Evolutionary conservation across 225 moss, liverwort and hornwort species (phyloP).

Genomic region (Anthoceros angustus): DNA sequence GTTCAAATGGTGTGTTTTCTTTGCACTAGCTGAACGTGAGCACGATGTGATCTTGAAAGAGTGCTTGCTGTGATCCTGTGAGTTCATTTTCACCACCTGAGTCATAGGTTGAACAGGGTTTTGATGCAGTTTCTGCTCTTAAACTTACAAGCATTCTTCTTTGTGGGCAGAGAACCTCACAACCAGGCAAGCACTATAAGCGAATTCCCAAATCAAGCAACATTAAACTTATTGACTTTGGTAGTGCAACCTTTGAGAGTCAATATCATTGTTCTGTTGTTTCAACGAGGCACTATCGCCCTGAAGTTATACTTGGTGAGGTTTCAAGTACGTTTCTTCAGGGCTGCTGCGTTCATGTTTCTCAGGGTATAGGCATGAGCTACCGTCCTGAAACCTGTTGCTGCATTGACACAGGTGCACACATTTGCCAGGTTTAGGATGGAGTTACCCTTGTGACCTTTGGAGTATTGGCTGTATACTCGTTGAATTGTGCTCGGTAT

Average conservation of each 20-base stretch:
- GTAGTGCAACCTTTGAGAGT: conserved; percentile 88
- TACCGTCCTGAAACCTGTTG: too few relatives aligned
- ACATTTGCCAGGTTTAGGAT: conserved; percentile 83
- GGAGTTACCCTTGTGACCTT: conserved; percentile 94
- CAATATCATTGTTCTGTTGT: conserved; percentile 98
- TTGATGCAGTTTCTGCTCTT: too few relatives aligned
- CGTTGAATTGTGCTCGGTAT: conserved; percentile 94
- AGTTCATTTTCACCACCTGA: too few relatives aligned
- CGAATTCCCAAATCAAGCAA: conserved; percentile 77
- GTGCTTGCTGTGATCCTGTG: too few relatives aligned
- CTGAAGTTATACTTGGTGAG: conserved; percentile 87
- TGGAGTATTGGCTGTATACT: conserved; percentile 99
- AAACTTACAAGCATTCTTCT: too few relatives aligned
- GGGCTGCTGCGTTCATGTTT: background rate
- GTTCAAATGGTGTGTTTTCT: too few relatives aligned
- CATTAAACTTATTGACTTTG: conserved; percentile 93
- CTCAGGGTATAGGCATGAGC: too few relatives aligned
- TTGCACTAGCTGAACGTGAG: too few relatives aligned
- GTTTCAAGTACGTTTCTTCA: background rate
- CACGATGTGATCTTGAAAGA: too few relatives aligned
- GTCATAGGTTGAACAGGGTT: conserved; percentile 41
- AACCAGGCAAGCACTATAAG: conserved; percentile 93
- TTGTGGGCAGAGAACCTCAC: too few relatives aligned
- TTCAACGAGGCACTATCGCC: conserved; percentile 89
- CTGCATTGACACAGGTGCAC: too few relatives aligned